Evolutionary conservation across 352 stramenopile genomes (phyloP), one percentile per base, ranked within the genome.

Genomic region (Pythium scleroteichum): DNA sequence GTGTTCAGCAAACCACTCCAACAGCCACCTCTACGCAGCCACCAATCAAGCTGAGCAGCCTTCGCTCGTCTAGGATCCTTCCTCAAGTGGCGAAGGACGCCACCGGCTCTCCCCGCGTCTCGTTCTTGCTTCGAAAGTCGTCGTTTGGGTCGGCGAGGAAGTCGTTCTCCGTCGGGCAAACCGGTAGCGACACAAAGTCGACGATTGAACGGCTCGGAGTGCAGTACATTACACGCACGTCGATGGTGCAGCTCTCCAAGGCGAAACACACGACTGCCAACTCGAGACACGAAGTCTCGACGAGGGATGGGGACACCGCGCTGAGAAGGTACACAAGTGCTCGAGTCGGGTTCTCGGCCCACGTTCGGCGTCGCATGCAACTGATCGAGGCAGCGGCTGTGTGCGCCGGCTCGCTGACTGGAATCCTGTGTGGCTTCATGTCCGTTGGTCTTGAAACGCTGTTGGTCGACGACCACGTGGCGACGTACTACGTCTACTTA

Each of bases 191-290:
- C 1, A 51, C 38, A 14, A 62, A 58, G 29, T 78, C 75, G 0
- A 50, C 59, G 8, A 75, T 85, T 32, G 76, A 85, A 32, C 68
- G 72, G 17, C 66, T 85, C 1, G 73, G 71, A 3, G 66, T 79
- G 10, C 54, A 74, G 19, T 73, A 78, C 35, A 60, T 85, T 1
- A 79, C 64, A 12, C 59, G 69, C 16, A 68, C 73, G 13, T 76
- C 76, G 0, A 81, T 79, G 58, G 51, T 70, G 33, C 73, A 64
- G 12, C 38, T 82, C 12, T 47, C 62, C 0, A 33, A 58, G 12
- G 17, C 54, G 24, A 69, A 69, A 61, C 55, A 16, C 41, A 55
- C 6, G 32, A 62, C 19, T 66, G 44, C 50, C 60, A 52, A 41
- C 52, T 2, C 55, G 44, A 8, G 23, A 48, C 59, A 47, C 20